Evolutionary conservation across 257 asterid genomes (phyloP), one percentile per base, ranked within the genome.

Genomic region (Voacanga thouarsii): DNA sequence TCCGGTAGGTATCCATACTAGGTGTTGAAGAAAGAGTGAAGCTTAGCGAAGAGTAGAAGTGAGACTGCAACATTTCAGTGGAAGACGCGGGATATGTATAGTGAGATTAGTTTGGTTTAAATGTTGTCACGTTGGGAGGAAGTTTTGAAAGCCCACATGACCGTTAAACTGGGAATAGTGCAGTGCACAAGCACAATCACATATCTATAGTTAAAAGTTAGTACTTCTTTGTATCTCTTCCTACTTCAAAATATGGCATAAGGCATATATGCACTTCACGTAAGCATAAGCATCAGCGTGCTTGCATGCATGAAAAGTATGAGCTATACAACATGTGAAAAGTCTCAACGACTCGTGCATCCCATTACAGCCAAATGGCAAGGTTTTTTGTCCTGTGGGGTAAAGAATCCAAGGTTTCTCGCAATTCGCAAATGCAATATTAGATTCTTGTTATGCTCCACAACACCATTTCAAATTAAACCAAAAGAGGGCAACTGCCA

Each of bases 71-170:
- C 77, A 45, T 77, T 75, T 75, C 82, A 75, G 72, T 76, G 84
- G 47, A 50, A 78, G 88, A 90, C 84, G 87, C 80, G 85, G 96
- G 85, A 75, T 89, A 89, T 89, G 83, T 88, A 89, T 86, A 89
- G 83, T 14, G 72, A 81, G 85, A 57, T 78, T 81, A 77, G 86
- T 83, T 77, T 79, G 89, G 76, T 82, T 78, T 93, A 86, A 93
- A 91, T 92, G 97, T 75, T 59, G 72, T 93, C 98, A 93, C 97
- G 97, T 84, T 90, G 83, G 85, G 81, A 76, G 68, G 45, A 83
- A 90, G 65, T 75, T 76, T 83, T 85, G 83, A 77, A 79, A 75
- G 86, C 76, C 80, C 91, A 84, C 87, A 88, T 92, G 97, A 90
- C 92, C 91, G 93, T 89, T 85, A 43, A 70, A 59, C 57, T 59